Evolutionary conservation across 2,329 filamentous ascomycete species (phyloP).

Genomic region (Claviceps pazoutovae): DNA sequence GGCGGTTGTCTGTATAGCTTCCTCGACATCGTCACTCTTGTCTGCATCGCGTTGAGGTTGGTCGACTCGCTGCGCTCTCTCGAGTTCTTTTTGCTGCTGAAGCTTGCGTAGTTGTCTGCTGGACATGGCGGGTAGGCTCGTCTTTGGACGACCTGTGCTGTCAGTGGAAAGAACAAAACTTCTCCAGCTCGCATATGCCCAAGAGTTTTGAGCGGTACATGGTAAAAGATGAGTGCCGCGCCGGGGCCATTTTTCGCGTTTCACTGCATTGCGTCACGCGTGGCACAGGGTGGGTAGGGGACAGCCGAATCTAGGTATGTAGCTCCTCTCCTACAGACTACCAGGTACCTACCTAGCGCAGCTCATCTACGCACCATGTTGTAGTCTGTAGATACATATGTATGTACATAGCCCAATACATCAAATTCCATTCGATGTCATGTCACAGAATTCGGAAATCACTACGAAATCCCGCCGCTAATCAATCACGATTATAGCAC

Average conservation of each 20-base stretch:
- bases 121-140: conserved; percentile 25
- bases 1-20: conserved; percentile 15
- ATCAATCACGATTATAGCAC: not conserved
- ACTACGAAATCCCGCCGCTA: not conserved
- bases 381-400: not conserved
- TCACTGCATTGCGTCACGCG: too few species aligned
- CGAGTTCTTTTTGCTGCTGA: conserved; percentile 34
- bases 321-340: too few species aligned
- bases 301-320: too few species aligned
- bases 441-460: not conserved
- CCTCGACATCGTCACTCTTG: conserved; percentile 18
- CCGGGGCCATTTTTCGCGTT: too few species aligned
- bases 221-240: not conserved
- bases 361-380: not conserved
- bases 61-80: conserved; percentile 11
- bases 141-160: not conserved
- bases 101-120: conserved; percentile 38
- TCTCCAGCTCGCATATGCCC: not conserved
- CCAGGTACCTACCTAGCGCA: too few species aligned
- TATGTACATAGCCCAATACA: too few species aligned
- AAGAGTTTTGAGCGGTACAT: not conserved
- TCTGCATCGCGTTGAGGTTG: conserved; percentile 9
- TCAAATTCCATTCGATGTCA: not conserved
- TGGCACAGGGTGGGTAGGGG: too few species aligned
- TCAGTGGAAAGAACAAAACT: not conserved